Conservation (phyloP, 495 filamentous ascomycete genomes). For the Podospora sp. region DNA sequence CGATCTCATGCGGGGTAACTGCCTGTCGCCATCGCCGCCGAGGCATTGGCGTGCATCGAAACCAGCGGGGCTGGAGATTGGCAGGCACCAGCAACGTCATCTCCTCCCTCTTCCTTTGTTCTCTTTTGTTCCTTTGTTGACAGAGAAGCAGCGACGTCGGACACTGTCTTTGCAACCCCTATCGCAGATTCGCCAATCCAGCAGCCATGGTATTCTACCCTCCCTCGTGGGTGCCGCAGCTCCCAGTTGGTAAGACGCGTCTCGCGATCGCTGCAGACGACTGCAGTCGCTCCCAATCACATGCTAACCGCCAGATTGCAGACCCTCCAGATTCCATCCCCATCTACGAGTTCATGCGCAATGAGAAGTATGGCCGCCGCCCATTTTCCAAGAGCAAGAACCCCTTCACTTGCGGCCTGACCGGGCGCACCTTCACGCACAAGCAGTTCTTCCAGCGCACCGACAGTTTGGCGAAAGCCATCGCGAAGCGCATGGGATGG, state of each 20-base stretch:
- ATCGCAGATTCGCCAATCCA: not conserved
- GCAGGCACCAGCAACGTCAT: not conserved
- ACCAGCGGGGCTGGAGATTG: not conserved
- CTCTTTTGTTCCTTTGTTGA: no score
- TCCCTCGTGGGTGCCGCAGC: conserved; percentile 66
- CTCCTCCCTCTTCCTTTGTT: not conserved
- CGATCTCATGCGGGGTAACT: not conserved
- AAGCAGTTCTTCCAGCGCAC: conserved; percentile 67
- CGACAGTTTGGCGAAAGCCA: conserved; percentile 66
- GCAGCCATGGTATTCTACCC: conserved; percentile 75
- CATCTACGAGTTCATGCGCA: conserved; percentile 77
- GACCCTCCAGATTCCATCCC: conserved; percentile 75
- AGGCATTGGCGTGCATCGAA: not conserved
- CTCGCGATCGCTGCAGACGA: not conserved
- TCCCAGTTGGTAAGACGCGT: conserved; percentile 56
- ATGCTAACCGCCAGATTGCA: conserved; percentile 14
- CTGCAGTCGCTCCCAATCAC: not conserved
- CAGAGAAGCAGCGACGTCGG: no score
- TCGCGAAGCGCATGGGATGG: conserved; percentile 77
- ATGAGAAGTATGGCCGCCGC: conserved; percentile 69
- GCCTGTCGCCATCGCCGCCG: not conserved
- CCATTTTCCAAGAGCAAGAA: conserved; percentile 65
- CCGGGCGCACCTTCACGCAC: conserved; percentile 69
- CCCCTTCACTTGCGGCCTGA: conserved; percentile 82
- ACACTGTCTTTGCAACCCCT: not conserved